phyloP scores from a whole-genome alignment of 1,139 yeast genomes.

The Groenewaldozyma sp. region DNA sequence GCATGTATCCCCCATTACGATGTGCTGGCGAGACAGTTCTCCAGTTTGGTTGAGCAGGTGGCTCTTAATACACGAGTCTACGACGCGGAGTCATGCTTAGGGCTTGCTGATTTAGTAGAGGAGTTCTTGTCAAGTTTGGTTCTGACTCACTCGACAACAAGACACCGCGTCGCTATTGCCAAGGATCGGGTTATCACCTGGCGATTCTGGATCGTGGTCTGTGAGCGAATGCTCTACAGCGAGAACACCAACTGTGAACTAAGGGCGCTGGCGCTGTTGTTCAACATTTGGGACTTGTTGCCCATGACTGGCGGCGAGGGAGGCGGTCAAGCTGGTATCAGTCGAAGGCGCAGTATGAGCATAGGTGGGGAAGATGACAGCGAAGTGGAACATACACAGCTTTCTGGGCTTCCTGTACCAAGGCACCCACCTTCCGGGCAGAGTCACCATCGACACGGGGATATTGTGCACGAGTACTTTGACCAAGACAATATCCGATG shows the following conservation, averaged over 20 bases:
- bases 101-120: conserved; percentile 40
- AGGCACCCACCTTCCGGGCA: not conserved
- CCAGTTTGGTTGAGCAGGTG: conserved; percentile 29
- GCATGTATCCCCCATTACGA: conserved; percentile 25
- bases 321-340: not conserved
- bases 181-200: conserved; percentile 42
- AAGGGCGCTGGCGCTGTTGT: conserved; percentile 55
- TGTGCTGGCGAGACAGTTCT: conserved; percentile 29
- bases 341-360: too few species aligned
- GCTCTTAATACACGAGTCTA: conserved; percentile 31
- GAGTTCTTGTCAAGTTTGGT: conserved; percentile 29
- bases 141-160: conserved; percentile 19
- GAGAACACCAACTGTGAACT: conserved; percentile 56
- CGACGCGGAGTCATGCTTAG: conserved; percentile 38
- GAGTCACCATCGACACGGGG: not conserved
- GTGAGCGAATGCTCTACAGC: conserved; percentile 49
- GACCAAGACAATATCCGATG: conserved; percentile 31
- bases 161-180: conserved; percentile 20
- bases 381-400: not conserved
- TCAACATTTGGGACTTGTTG: conserved; percentile 67
- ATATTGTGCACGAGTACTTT: conserved; percentile 3
- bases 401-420: not conserved
- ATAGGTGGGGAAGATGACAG: not conserved
- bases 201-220: conserved; percentile 66
- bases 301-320: conserved; percentile 33